phyloP scores from a whole-genome alignment of 2,329 filamentous ascomycete species.

The Lasiodiplodia hormozganensis region DNA sequence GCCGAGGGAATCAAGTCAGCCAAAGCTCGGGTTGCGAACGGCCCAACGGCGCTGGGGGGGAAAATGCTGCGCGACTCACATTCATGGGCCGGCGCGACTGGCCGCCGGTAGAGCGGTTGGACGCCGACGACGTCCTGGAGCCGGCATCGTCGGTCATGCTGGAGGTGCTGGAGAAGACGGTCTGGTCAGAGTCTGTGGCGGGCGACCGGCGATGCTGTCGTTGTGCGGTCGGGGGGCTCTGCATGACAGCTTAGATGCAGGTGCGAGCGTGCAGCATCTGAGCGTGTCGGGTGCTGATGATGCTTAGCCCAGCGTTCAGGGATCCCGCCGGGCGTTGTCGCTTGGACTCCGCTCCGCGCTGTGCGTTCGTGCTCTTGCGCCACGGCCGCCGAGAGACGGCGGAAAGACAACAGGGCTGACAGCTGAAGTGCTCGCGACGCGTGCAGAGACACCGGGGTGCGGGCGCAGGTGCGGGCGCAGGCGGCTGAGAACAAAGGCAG shows the following conservation, averaged over 20 bases:
- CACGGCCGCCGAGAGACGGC: conserved; percentile 14
- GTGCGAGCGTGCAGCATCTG: conserved; percentile 25
- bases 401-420: conserved; percentile 3
- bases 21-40: conserved; percentile 3
- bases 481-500: conserved; percentile 6
- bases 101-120: conserved; percentile 65
- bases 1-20: conserved; percentile 32
- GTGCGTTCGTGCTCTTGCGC: conserved; percentile 26
- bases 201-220: conserved; percentile 30
- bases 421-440: conserved; percentile 3
- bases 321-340: conserved; percentile 28
- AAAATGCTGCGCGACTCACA: conserved; percentile 38
- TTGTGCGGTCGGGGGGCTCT: conserved; percentile 32
- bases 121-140: conserved; percentile 70
- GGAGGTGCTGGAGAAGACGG: conserved; percentile 40
- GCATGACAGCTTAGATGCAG: conserved; percentile 28
- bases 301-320: conserved; percentile 20
- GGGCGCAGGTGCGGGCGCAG: not conserved
- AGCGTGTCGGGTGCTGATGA: conserved; percentile 26
- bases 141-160: conserved; percentile 65
- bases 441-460: conserved; percentile 7
- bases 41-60: conserved; percentile 10
- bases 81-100: conserved; percentile 44
- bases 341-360: conserved; percentile 28
- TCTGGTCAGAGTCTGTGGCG: conserved; percentile 35